phyloP scores from a whole-genome alignment of 129 eudicot genomes.

The Rutidosis leptorrhynchoides region DNA sequence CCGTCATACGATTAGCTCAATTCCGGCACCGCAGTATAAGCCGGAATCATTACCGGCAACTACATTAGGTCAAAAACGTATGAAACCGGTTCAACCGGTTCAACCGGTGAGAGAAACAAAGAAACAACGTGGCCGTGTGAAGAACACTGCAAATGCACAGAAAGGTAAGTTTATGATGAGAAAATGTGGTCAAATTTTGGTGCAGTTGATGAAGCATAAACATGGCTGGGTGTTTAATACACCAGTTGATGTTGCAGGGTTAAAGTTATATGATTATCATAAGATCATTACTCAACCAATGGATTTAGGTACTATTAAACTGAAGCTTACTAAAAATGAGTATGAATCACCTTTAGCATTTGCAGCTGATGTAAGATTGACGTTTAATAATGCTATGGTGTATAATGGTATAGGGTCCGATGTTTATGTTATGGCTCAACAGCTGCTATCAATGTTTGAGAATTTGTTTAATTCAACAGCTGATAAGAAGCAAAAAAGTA shows the following conservation, averaged over 20 bases:
- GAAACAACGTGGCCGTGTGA: slow-evolving; percentile 20
- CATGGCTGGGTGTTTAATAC: slow-evolving; percentile 46
- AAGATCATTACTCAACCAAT: slow-evolving; percentile 41
- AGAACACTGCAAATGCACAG: slow-evolving; percentile 5
- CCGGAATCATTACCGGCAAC: slow-evolving; percentile 10
- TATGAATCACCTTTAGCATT: slow-evolving; percentile 41
- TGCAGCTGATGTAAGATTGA: slow-evolving; percentile 57
- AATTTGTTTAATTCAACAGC: slow-evolving; percentile 25
- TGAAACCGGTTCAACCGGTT: slow-evolving; percentile 1
- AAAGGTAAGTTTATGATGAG: slow-evolving; percentile 37
- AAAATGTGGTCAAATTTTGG: slow-evolving; percentile 38
- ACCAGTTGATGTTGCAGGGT: slow-evolving; percentile 46
- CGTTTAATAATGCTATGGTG: slow-evolving; percentile 55
- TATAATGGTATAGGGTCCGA: slow-evolving; percentile 53
- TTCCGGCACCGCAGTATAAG: neutral
- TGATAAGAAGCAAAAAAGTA: slow-evolving; percentile 13
- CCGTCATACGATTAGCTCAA: slow-evolving; percentile 23
- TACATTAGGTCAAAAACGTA: slow-evolving; percentile 14
- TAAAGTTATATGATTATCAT: slow-evolving; percentile 49
- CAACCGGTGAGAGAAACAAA: slow-evolving; percentile 17
- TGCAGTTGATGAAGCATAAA: slow-evolving; percentile 45
- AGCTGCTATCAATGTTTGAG: slow-evolving; percentile 30
- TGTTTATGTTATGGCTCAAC: slow-evolving; percentile 37
- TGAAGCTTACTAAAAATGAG: slow-evolving; percentile 29
- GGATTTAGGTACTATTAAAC: slow-evolving; percentile 63